Evolutionary conservation across 768 basidiomycete genomes (phyloP), one percentile per base, ranked within the genome.

Genomic region (Tricholoma flavovirens): DNA sequence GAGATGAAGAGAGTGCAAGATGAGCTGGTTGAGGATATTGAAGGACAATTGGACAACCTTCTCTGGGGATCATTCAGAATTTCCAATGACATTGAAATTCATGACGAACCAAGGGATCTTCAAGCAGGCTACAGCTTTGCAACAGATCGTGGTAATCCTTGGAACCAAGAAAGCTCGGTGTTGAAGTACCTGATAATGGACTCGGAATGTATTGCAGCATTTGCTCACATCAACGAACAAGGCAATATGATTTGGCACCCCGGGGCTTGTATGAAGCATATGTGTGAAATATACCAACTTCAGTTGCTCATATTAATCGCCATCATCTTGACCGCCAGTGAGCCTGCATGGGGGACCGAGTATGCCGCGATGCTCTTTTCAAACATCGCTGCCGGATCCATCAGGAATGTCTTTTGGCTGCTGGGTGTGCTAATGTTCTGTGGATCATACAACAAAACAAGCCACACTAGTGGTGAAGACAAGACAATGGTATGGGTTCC

Each of bases 311-410:
- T 51, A 2, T 21, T 7, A 5, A 36, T 17, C 2, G n/a, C 32
- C 5, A 32, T 51, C 30, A 21, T 29, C 0, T 19, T 51, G 1
- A 49, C 49, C 2, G 17, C 3, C 7, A 57, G 62, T 1, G 59
- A 61, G 42, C 62, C 64, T 5, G 64, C 56, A 14, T 6, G 60
- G 33, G 59, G 51, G 1, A 63, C 60, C 3, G 64, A 66, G 36
- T 26, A 26, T 26, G 24, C 24, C 24, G 24, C 24, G 24, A 26
- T 26, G 24, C 2, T 26, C 24, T 26, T 26, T 26, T 26, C 24
- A 26, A 66, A 66, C 26, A 50, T 60, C 17, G 15, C 49, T 11
- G 62, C 60, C 0, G 64, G 64, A 2, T 45, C 54, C 1, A 56
- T 60, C 14, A 24, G 63, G 9, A 64, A 64, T 49, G 38, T 61